Evolutionary conservation across 2,329 filamentous ascomycete species (phyloP).

Genomic region (Fusarium mexicanum): DNA sequence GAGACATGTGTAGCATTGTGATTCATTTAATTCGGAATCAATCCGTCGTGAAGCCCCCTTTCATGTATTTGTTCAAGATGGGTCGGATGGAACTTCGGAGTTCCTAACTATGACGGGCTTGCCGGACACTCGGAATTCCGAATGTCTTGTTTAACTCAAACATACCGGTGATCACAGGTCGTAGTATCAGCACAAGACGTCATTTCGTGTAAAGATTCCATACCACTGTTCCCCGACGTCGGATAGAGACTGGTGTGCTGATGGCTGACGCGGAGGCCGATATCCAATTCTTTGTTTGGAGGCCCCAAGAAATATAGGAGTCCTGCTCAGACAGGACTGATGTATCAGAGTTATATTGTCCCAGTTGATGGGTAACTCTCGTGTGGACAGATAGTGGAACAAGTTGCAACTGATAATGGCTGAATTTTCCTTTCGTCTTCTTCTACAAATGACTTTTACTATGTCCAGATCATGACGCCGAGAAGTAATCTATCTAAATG

Average conservation of each 20-base stretch:
- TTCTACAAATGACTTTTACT: constrained; percentile 21
- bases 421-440: constrained; percentile 4
- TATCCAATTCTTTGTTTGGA: not conserved
- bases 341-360: not conserved
- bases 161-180: not conserved
- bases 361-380: not conserved
- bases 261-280: not conserved
- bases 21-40: not conserved
- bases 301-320: not conserved
- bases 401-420: not conserved
- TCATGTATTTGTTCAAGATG: not conserved
- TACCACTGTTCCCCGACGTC: not conserved
- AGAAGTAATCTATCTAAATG: constrained; percentile 21
- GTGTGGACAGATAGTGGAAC: not conserved
- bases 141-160: not conserved
- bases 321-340: not conserved
- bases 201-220: not conserved
- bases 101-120: not conserved
- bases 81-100: not conserved
- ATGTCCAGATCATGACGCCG: constrained; percentile 30
- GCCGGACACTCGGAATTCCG: not conserved
- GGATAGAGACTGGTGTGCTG: not conserved
- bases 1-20: not conserved
- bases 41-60: not conserved
- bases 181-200: not conserved